A percentile compares a stretch with the other conserved stretches of the same genome.
Evolutionary conservation across 257 asterid species (phyloP).

Genomic region (Ilex asprella): DNA sequence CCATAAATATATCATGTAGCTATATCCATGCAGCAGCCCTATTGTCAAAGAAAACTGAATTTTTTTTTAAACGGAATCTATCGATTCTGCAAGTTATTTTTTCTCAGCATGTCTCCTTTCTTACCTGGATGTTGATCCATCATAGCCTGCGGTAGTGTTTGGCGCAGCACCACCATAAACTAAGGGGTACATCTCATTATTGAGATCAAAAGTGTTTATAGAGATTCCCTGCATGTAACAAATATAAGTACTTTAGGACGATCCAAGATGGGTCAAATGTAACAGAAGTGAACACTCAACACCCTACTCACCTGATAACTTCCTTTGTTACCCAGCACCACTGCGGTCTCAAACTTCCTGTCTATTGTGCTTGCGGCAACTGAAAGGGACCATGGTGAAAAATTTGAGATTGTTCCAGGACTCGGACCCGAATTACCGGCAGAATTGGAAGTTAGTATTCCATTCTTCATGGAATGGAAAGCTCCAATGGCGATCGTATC

Average conservation of each 20-base stretch:
- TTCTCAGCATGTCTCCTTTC: too few relatives aligned
- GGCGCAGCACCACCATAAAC: slow-evolving; percentile 47
- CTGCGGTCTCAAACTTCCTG: slow-evolving; percentile 27
- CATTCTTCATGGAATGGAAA: slow-evolving; percentile 38
- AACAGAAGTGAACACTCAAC: too few relatives aligned
- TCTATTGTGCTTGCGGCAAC: slow-evolving; percentile 39
- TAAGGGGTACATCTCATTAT: slow-evolving; percentile 40
- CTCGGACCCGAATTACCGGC: slow-evolving; percentile 36
- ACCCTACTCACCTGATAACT: slow-evolving; percentile 14
- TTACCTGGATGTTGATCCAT: too few relatives aligned
- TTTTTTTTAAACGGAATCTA: too few relatives aligned
- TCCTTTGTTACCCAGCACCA: slow-evolving; percentile 21
- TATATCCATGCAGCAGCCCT: too few relatives aligned
- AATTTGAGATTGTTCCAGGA: slow-evolving; percentile 16
- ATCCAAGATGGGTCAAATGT: too few relatives aligned
- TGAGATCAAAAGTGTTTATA: slow-evolving; percentile 47
- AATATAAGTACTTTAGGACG: not conserved
- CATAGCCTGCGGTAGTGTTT: too few relatives aligned
- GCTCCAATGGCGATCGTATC: slow-evolving; percentile 44
- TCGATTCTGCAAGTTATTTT: too few relatives aligned
- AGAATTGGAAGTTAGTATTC: slow-evolving; percentile 35
- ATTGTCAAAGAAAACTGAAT: too few relatives aligned
- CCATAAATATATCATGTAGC: too few relatives aligned
- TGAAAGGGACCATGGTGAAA: slow-evolving; percentile 36
- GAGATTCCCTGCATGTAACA: slow-evolving; percentile 39